Evolutionary conservation across 2,329 filamentous ascomycete genomes (phyloP), one percentile per base, ranked within the genome.

Genomic region (Penicillium sp.): DNA sequence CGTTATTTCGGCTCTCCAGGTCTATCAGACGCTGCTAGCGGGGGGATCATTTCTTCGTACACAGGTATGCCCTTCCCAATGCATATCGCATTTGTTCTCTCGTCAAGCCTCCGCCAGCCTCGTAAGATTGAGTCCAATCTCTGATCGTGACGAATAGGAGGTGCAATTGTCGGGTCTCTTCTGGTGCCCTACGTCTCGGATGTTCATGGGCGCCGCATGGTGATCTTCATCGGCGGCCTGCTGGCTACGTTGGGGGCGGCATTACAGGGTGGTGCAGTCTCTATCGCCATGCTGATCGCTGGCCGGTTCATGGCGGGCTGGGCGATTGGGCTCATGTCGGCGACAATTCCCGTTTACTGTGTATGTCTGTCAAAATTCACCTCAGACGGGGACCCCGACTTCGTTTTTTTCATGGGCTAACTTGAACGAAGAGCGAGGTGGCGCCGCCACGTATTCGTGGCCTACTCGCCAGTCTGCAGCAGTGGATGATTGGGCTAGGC

Each of bases 301-400:
- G 81, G 81, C 6, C 78, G 82, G 55, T 78, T 81, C 61, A 78
- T 83, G 60, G 81, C 79, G 11, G 82, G 82, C 4, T 55, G 81
- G 13, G 81, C 80, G 1, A 74, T 83, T n/a, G 81, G 81, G 3
- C 70, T 80, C 51, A 74, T 82, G 65, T 80, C 79, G 1, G 75
- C 77, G 35, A 79, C 77, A 0, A 75, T 82, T 22, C 80, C 80
- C 2, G 76, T 82, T 49, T 82, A 82, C 63, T 78, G 77, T 55
- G 72, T 75, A 66, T 55, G 71, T 52, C 11, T 4, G 41, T 22
- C 49, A 22, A 35, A 36, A 27, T 37, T 13, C 14, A 4, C 6
- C 2, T n/a, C 7, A 39, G 14, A n/a, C 4, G 16, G 35, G 18
- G 16, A 16, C 14, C 46, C 37, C 19, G 4, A 14, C 1, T 3